Evolutionary conservation across 768 basidiomycete species (phyloP).

Genomic region (Phlebiopsis flavidoalba): DNA sequence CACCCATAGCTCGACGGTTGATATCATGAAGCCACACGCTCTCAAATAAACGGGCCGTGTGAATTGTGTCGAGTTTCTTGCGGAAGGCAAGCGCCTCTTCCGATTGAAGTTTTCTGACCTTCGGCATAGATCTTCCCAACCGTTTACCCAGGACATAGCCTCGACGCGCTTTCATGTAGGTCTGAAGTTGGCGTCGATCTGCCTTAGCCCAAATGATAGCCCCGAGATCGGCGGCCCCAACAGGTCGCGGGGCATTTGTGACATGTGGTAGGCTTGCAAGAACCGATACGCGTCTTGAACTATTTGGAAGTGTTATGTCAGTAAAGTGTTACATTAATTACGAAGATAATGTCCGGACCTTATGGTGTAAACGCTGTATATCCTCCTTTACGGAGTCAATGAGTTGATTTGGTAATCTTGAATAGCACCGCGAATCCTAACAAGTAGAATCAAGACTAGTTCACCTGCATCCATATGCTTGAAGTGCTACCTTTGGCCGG

Average conservation of each 20-base stretch:
- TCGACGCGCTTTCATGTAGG: constrained; percentile 99
- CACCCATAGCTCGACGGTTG: constrained; percentile 86
- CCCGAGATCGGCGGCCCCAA: constrained; percentile 97
- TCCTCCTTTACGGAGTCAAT: constrained; percentile 99
- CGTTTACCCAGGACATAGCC: constrained; percentile 95
- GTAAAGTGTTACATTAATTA: neutral
- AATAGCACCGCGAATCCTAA: constrained; percentile 94
- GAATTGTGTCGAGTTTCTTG: constrained; percentile 94
- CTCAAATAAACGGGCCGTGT: constrained; percentile 88
- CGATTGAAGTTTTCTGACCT: constrained; percentile 92
- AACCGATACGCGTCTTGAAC: constrained; percentile 95
- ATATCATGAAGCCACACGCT: constrained; percentile 98
- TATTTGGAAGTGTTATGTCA: constrained; percentile 20
- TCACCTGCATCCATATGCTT: neutral
- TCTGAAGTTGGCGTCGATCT: constrained; percentile 95
- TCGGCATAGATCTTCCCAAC: constrained; percentile 99
- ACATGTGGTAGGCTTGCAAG: constrained; percentile 97
- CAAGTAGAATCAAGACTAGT: neutral
- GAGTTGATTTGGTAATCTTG: constrained; percentile 97
- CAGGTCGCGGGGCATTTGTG: constrained; percentile 97
- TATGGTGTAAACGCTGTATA: constrained; percentile 91
- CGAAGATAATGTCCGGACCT: constrained; percentile 38
- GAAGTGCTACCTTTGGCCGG: constrained; percentile 71
- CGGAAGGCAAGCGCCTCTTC: constrained; percentile 90
- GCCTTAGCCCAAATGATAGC: constrained; percentile 99